A percentile compares a stretch with the other conserved stretches of the same genome.
These are phyloP conservation scores for Wickerhamiella bombiphila DNA, from an alignment of 805 yeast genomes.

Conservation along the genomic window DNA sequence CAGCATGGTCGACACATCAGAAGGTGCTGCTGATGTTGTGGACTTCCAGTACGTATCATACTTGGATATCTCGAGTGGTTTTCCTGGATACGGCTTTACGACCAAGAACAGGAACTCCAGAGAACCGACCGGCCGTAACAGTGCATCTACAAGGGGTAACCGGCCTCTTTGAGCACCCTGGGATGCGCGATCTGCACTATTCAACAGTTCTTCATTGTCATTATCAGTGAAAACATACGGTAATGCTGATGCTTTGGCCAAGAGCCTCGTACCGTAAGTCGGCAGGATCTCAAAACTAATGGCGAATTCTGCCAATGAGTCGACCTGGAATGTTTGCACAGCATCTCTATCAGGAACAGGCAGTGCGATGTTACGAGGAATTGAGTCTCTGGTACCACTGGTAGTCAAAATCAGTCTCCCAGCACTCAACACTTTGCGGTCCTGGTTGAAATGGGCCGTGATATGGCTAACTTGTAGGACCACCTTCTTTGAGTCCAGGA, in stretches of 20 bases:
- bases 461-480: conserved; percentile 50
- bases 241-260: conserved; percentile 77
- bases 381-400: conserved; percentile 51
- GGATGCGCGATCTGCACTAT: no score
- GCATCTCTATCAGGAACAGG: conserved; percentile 60
- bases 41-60: conserved; percentile 97
- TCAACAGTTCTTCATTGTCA: conserved; percentile 7
- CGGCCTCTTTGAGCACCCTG: conserved; percentile 23
- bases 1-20: conserved; percentile 21
- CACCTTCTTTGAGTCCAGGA: conserved; percentile 68
- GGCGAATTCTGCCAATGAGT: conserved; percentile 53
- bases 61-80: conserved; percentile 72
- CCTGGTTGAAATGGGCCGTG: conserved; percentile 33
- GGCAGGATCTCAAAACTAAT: conserved; percentile 87
- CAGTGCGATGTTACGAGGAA: conserved; percentile 72
- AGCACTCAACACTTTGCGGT: conserved; percentile 26
- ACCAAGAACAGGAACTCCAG: conserved; percentile 64
- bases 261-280: conserved; percentile 80
- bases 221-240: conserved; percentile 33
- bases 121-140: conserved; percentile 72
- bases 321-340: conserved; percentile 71
- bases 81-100: conserved; percentile 77
- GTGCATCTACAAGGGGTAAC: conserved; percentile 67
- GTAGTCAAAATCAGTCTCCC: conserved; percentile 68
- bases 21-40: conserved; percentile 31